Conservation (phyloP, 208 protist genomes). For the Naegleria gruberi region DNA sequence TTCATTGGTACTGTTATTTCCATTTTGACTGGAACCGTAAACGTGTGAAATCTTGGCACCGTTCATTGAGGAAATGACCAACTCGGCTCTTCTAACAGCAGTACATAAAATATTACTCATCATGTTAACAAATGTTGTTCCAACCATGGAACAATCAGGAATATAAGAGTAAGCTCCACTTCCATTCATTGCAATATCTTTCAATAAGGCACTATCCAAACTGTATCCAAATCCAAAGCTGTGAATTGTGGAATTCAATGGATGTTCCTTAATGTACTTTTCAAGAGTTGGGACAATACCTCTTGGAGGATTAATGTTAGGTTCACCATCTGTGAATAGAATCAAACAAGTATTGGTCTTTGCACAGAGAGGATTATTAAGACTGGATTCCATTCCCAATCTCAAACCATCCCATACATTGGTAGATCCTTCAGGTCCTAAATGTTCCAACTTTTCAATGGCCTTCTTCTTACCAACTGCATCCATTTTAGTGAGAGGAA, state of each 20-base stretch:
- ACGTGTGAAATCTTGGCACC: not conserved
- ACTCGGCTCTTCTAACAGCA: not conserved
- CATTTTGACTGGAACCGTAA: not conserved
- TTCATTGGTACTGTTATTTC: not conserved
- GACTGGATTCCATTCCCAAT: constrained; percentile 34
- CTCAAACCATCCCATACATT: constrained; percentile 51
- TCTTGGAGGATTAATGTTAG: constrained; percentile 46
- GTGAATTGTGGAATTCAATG: constrained; percentile 27
- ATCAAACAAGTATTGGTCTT: constrained; percentile 26
- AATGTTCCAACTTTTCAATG: not conserved
- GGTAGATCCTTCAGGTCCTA: constrained; percentile 36
- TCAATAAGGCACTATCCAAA: constrained; percentile 43
- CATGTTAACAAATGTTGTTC: constrained; percentile 50
- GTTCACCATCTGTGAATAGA: constrained; percentile 50
- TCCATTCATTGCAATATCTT: constrained; percentile 36
- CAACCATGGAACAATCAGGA: constrained; percentile 46
- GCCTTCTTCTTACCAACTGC: constrained; percentile 27
- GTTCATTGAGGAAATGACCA: not conserved
- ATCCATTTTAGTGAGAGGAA: constrained; percentile 40
- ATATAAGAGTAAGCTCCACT: constrained; percentile 49
- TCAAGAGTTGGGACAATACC: constrained; percentile 41
- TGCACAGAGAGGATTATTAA: constrained; percentile 10
- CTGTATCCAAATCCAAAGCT: constrained; percentile 58
- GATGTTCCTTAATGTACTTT: constrained; percentile 31
- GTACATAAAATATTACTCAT: constrained; percentile 39